Percentiles rank a stretch among this genome's conserved stretches.
Conservation (phyloP, 495 filamentous ascomycete genomes). For the Neurospora sp. region DNA sequence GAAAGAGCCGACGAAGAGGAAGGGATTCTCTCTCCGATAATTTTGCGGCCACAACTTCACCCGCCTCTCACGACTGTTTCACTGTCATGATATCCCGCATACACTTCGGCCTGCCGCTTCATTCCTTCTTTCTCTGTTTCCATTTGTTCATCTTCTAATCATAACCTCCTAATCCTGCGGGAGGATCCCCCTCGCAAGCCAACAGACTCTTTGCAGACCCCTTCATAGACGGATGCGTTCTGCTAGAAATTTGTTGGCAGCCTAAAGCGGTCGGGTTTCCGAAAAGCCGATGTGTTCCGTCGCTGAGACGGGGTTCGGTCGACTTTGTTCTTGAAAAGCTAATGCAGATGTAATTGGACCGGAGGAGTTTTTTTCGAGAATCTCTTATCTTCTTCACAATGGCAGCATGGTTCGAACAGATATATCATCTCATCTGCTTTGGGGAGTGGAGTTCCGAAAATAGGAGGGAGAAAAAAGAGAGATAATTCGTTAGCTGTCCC, state of each 20-base stretch:
- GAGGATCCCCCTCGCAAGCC: conserved; percentile 18
- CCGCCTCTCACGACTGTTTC: conserved; percentile 31
- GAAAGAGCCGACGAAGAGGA: conserved; percentile 89
- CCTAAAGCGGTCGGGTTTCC: conserved; percentile 16
- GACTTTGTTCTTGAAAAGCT: conserved; percentile 29
- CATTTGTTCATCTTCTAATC: conserved; percentile 41
- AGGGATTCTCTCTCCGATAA: conserved; percentile 98
- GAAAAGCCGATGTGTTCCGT: conserved; percentile 17
- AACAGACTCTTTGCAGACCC: conserved; percentile 7
- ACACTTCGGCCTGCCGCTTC: conserved; percentile 39
- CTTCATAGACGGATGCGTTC: neutral
- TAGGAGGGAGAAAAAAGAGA: neutral
- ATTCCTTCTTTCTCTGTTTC: conserved; percentile 26
- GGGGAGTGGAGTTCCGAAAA: conserved; percentile 3
- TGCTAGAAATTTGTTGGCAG: conserved; percentile 12
- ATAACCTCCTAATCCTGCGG: conserved; percentile 35
- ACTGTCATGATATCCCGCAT: conserved; percentile 36
- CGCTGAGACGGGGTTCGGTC: conserved; percentile 14
- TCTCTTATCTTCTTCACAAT: conserved; percentile 8
- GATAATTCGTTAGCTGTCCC: neutral
- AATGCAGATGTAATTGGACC: conserved; percentile 29
- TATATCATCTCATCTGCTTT: conserved; percentile 7
- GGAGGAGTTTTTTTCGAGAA: conserved; percentile 17
- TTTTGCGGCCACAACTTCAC: conserved; percentile 13
- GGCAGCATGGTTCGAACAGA: conserved; percentile 8